Conservation (phyloP, 2,329 filamentous ascomycete species). For the Arachnomyces sp. region DNA sequence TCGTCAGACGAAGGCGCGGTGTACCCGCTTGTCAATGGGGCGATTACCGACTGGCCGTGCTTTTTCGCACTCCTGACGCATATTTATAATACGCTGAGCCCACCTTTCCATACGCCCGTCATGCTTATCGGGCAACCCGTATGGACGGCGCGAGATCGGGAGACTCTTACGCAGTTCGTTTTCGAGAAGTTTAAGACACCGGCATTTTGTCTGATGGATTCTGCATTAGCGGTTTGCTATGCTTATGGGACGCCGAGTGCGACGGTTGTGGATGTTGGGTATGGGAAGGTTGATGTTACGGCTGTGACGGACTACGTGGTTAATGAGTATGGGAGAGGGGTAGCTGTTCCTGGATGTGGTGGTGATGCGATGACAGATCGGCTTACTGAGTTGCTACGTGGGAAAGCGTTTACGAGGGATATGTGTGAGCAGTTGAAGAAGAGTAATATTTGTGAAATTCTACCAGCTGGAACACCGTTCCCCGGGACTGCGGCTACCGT, state of each 20-base stretch:
- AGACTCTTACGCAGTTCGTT: slow-evolving; percentile 83
- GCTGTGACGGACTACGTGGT: slow-evolving; percentile 77
- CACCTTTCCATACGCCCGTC: slow-evolving; percentile 88
- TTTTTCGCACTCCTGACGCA: slow-evolving; percentile 92
- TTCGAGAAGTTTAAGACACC: slow-evolving; percentile 97
- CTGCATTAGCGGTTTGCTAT: slow-evolving; percentile 69
- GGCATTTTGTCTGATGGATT: slow-evolving; percentile 82
- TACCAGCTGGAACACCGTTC: slow-evolving; percentile 46
- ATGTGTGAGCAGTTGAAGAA: slow-evolving; percentile 60
- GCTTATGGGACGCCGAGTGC: slow-evolving; percentile 76
- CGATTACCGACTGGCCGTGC: slow-evolving; percentile 81
- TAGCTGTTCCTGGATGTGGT: slow-evolving; percentile 60
- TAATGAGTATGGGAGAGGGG: slow-evolving; percentile 57
- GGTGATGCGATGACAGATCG: slow-evolving; percentile 78
- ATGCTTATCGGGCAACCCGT: slow-evolving; percentile 81
- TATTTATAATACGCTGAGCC: slow-evolving; percentile 79
- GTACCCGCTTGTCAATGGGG: slow-evolving; percentile 73
- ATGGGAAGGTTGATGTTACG: slow-evolving; percentile 85
- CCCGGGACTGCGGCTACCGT: slow-evolving; percentile 41
- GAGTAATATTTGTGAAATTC: slow-evolving; percentile 54
- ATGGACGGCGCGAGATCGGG: slow-evolving; percentile 82
- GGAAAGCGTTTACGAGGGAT: slow-evolving; percentile 50
- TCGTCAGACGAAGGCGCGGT: slow-evolving; percentile 82
- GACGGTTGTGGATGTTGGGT: slow-evolving; percentile 84
- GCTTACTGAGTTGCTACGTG: slow-evolving; percentile 56